Conservation (phyloP, 2,329 filamentous ascomycete genomes). For the Trematosphaeria pertusa region DNA sequence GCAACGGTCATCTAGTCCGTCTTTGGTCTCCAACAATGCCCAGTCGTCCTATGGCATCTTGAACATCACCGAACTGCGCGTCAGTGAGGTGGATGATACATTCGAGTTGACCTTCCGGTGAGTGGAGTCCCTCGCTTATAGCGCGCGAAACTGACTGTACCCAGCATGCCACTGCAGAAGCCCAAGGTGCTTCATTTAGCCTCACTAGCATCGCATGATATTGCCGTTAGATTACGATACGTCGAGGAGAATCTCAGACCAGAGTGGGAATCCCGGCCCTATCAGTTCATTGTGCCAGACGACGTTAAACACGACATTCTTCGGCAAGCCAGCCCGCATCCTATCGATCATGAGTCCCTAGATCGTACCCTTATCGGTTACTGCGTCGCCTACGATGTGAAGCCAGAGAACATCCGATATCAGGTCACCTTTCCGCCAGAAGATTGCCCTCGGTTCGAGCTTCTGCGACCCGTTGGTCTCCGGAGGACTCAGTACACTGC, state of each 20-base stretch:
- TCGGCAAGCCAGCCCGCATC: constrained; percentile 51
- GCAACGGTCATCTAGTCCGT: constrained; percentile 62
- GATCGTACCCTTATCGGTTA: constrained; percentile 73
- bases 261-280: constrained; percentile 69
- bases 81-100: constrained; percentile 69
- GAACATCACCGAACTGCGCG: constrained; percentile 64
- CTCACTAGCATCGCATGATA: constrained; percentile 68
- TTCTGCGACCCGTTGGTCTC: constrained; percentile 63
- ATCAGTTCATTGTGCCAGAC: constrained; percentile 66
- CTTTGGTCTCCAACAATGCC: constrained; percentile 58
- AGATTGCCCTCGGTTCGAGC: constrained; percentile 70
- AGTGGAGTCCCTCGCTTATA: constrained; percentile 9
- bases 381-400: constrained; percentile 71
- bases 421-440: constrained; percentile 55
- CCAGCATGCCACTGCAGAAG: constrained; percentile 61
- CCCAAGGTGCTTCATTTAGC: constrained; percentile 66
- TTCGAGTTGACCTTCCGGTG: constrained; percentile 71
- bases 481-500: constrained; percentile 62
- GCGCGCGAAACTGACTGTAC: constrained; percentile 14
- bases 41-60: constrained; percentile 68
- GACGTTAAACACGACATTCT: constrained; percentile 46
- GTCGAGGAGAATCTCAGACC: constrained; percentile 70
- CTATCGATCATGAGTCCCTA: constrained; percentile 67
- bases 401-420: constrained; percentile 67
- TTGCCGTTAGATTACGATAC: constrained; percentile 67